Evolutionary conservation across 1,284 basidiomycete species (phyloP).

Genomic region (Naganishia cerealis): DNA sequence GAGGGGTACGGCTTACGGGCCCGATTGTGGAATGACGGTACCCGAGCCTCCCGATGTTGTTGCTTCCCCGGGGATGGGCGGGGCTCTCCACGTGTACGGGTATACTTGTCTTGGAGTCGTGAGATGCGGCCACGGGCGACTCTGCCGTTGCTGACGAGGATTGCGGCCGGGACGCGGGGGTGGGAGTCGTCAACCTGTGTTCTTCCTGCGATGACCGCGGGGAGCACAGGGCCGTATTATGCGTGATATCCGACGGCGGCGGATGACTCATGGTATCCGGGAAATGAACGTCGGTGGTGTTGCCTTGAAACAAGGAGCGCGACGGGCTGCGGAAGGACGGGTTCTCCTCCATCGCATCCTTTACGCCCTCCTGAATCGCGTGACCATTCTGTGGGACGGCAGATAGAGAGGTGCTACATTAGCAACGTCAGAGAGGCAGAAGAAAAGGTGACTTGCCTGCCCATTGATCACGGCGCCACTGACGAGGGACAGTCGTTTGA

Average conservation of each 20-base stretch:
- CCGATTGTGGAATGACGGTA: conserved; percentile 1
- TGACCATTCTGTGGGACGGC: neutral
- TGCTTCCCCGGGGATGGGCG: neutral
- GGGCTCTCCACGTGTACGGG: no score
- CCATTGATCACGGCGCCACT: conserved; percentile 22
- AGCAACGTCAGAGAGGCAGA: neutral
- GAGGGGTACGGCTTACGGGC: neutral
- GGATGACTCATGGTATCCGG: neutral
- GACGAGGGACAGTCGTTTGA: conserved; percentile 22
- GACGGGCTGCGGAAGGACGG: conserved; percentile 18
- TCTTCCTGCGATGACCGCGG: no score
- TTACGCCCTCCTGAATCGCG: conserved; percentile 1
- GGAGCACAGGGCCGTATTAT: neutral
- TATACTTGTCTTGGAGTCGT: neutral
- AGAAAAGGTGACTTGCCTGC: neutral
- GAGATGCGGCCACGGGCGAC: neutral
- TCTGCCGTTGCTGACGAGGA: neutral
- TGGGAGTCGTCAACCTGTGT: no score
- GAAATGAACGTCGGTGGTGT: neutral
- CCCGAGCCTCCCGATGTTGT: neutral
- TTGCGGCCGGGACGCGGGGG: no score
- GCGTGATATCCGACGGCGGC: neutral
- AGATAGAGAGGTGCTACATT: neutral
- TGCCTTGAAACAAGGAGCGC: neutral
- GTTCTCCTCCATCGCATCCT: conserved; percentile 22